These are phyloP conservation scores for Sporopachydermia quercuum DNA, from an alignment of 805 yeast species.

Conservation along the genomic window DNA sequence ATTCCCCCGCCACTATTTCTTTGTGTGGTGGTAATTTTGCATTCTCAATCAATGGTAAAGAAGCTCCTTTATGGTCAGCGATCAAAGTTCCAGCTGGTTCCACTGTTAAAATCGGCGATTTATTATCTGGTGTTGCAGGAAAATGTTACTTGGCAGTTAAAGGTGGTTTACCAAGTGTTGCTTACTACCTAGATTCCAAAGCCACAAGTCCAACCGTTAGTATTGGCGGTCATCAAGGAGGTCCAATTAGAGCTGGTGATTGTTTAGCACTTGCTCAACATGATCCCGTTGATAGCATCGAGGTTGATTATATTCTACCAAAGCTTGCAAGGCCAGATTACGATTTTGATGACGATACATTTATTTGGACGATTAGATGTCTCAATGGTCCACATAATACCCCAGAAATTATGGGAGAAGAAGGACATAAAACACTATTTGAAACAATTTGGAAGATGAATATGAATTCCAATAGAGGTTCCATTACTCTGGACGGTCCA, in stretches of 20 bases:
- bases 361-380: conserved; percentile 12
- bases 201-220: conserved; percentile 16
- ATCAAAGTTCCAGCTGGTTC: conserved; percentile 13
- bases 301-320: conserved; percentile 11
- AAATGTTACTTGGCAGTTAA: conserved; percentile 16
- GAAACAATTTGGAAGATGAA: conserved; percentile 12
- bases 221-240: conserved; percentile 19
- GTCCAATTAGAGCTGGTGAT: conserved; percentile 17
- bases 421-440: conserved; percentile 14
- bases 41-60: conserved; percentile 8
- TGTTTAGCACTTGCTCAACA: conserved; percentile 11
- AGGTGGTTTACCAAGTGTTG: conserved; percentile 20
- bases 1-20: conserved; percentile 13
- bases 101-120: conserved; percentile 14
- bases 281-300: conserved; percentile 3
- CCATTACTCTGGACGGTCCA: conserved; percentile 18
- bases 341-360: conserved; percentile 6
- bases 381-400: conserved; percentile 19
- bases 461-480: conserved; percentile 19
- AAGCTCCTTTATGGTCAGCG: conserved; percentile 14
- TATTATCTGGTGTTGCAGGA: conserved; percentile 7
- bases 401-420: conserved; percentile 14
- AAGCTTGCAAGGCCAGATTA: conserved; percentile 9
- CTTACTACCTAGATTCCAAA: conserved; percentile 17
- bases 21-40: conserved; percentile 15